Evolutionary conservation across 31 red algal species (phyloP).

Genomic region (Asparagopsis taxiformis): DNA sequence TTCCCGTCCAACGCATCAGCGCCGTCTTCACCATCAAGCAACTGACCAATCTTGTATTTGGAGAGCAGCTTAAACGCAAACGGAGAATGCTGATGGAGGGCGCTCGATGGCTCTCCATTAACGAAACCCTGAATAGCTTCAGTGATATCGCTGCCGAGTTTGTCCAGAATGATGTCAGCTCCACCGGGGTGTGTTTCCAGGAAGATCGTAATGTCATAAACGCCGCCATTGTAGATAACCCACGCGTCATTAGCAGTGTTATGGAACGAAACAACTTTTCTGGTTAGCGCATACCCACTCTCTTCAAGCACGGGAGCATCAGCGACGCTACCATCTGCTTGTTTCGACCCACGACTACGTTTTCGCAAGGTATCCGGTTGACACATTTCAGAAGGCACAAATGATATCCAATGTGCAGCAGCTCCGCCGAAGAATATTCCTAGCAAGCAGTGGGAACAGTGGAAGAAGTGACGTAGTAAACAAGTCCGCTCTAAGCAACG

Average conservation of each 20-base stretch:
- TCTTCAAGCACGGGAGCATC: neutral
- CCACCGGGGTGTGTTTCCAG: slow-evolving; percentile 94
- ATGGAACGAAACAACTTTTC: slow-evolving; percentile 79
- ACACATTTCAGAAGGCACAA: slow-evolving; percentile 16
- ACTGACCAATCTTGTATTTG: slow-evolving; percentile 80
- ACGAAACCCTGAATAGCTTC: slow-evolving; percentile 51
- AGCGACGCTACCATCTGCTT: neutral
- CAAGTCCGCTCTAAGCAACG: no score
- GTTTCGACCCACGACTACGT: neutral
- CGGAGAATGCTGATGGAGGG: slow-evolving; percentile 69
- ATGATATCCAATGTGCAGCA: no score
- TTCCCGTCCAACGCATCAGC: slow-evolving; percentile 59
- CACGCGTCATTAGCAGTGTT: slow-evolving; percentile 71
- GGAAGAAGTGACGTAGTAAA: no score
- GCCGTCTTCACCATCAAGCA: slow-evolving; percentile 40
- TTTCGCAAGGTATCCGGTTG: slow-evolving; percentile 25
- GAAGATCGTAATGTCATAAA: slow-evolving; percentile 95
- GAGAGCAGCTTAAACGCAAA: slow-evolving; percentile 82
- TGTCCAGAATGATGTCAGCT: slow-evolving; percentile 43
- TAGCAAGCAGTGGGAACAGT: no score
- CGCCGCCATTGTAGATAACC: slow-evolving; percentile 85
- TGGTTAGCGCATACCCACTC: slow-evolving; percentile 77
- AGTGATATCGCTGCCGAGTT: slow-evolving; percentile 84
- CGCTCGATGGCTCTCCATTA: slow-evolving; percentile 3
- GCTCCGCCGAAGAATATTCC: no score